These are phyloP conservation scores for Trichoderma sp. DNA, from an alignment of 2,329 filamentous ascomycete genomes.

Conservation along the genomic window DNA sequence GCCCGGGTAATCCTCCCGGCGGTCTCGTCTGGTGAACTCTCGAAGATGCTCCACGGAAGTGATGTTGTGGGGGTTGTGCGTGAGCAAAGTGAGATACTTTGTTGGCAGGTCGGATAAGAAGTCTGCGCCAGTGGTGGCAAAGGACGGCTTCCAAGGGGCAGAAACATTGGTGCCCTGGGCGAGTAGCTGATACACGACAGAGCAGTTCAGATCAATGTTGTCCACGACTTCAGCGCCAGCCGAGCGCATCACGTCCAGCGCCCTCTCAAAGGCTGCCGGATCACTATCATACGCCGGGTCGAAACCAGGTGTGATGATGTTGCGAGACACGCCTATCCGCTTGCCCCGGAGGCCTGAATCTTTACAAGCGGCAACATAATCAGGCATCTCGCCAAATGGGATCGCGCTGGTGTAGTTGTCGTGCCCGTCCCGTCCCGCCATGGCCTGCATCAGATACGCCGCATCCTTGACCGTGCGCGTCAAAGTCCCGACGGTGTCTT, in stretches of 20 bases:
- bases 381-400: conserved; percentile 51
- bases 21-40: background rate
- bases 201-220: background rate
- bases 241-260: background rate
- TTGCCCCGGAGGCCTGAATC: conserved; percentile 54
- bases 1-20: background rate
- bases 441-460: conserved; percentile 61
- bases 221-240: conserved; percentile 1
- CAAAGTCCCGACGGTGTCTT: conserved; percentile 68
- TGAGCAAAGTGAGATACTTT: background rate
- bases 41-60: background rate
- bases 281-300: background rate
- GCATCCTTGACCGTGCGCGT: conserved; percentile 67
- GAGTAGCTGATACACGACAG: accelerated
- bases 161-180: no score
- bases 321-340: conserved; percentile 57
- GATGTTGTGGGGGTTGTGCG: background rate
- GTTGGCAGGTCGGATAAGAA: background rate
- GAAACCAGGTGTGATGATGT: background rate
- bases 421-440: conserved; percentile 59
- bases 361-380: conserved; percentile 63
- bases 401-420: conserved; percentile 66
- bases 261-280: background rate
- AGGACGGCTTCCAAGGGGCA: background rate
- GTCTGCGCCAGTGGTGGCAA: background rate